Base-by-base conservation (phyloP, 306 rosid species). In the Dicorynia guianensis region DNA sequence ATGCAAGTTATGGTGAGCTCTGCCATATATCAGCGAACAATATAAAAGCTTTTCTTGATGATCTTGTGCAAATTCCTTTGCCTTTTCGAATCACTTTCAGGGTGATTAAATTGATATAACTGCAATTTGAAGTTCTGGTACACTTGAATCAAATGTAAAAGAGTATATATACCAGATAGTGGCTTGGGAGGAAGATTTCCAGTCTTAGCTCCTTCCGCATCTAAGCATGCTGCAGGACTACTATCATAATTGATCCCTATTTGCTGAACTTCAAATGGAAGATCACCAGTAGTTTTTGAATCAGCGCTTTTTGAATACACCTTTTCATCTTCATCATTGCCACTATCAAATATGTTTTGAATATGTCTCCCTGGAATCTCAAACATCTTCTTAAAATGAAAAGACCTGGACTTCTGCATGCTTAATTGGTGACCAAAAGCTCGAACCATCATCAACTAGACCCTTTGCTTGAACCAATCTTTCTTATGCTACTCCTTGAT, bases 401-500 rank as follows among this genome's bases (percentile, higher is more conserved):
- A 96, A 25, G 99, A 92, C 80, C 34, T 85, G 0, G 87, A 73
- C 65, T 90, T 89, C 67, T 89, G 97, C 83, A 90, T 67, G 74
- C 83, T 85, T 9, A 20, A 13, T 74, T 80, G 87, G 19, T 80
- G 77, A 36, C 75, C 30, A 42, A 89, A 82, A 42, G 92, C 80
- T 30, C 93, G 80, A 87, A 87, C 93, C 97, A 95, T 92, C n/a
- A 72, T 85, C 71, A 49, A 63, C 36, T 17, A 55, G 25, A 76
- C 67, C 79, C 75, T 63, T 3, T 20, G 52, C 54, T 58, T 20
- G 15, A 71, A 53, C 10, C 34, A 61, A 30, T 9, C 70, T 20
- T 68, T 63, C 30, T 65, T 34, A 20, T 71, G 79, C 68, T 67
- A 47, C 43, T 52, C 66, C 48, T 30, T 57, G 65, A 25, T 36